Evolutionary conservation across 257 asterid species (phyloP).

Genomic region (Fraxinus cuspidata): DNA sequence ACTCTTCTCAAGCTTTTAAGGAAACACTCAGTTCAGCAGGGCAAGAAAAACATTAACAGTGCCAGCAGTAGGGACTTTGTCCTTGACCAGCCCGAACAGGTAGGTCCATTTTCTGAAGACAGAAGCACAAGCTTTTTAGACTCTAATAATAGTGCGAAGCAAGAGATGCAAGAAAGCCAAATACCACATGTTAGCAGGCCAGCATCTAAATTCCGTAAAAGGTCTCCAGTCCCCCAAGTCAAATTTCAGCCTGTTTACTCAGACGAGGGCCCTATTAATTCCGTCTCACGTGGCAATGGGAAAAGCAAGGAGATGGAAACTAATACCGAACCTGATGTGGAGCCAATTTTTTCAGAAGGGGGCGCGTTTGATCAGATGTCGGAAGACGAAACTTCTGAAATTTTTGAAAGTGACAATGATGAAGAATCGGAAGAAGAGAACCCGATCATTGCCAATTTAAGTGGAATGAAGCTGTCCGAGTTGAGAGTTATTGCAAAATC

Average conservation of each 20-base stretch:
- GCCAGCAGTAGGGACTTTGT: slow-evolving; percentile 52
- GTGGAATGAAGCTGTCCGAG: slow-evolving; percentile 41
- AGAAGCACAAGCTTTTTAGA: slow-evolving; percentile 32
- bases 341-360: slow-evolving; percentile 8
- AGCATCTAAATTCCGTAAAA: slow-evolving; percentile 66
- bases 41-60: slow-evolving; percentile 47
- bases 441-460: slow-evolving; percentile 16
- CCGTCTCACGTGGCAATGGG: slow-evolving; percentile 28
- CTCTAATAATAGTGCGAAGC: slow-evolving; percentile 35
- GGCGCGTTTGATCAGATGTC: slow-evolving; percentile 29
- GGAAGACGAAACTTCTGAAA: slow-evolving; percentile 30
- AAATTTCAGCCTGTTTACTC: slow-evolving; percentile 52
- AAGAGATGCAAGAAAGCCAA: slow-evolving; percentile 43
- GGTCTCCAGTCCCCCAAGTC: slow-evolving; percentile 74
- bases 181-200: slow-evolving; percentile 57
- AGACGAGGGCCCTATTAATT: slow-evolving; percentile 31
- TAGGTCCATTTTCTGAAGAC: slow-evolving; percentile 37
- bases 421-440: slow-evolving; percentile 16
- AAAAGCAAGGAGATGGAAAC: slow-evolving; percentile 34
- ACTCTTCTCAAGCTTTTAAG: slow-evolving; percentile 90
- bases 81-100: slow-evolving; percentile 52
- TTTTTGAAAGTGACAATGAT: slow-evolving; percentile 25
- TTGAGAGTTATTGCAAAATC: slow-evolving; percentile 43
- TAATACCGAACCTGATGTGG: slow-evolving; percentile 44
- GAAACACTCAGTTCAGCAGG: slow-evolving; percentile 86